Evolutionary conservation across 805 yeast species (phyloP), one percentile per base, ranked within the genome.

Genomic region (Cyberlindnera xishuangbannaensis): DNA sequence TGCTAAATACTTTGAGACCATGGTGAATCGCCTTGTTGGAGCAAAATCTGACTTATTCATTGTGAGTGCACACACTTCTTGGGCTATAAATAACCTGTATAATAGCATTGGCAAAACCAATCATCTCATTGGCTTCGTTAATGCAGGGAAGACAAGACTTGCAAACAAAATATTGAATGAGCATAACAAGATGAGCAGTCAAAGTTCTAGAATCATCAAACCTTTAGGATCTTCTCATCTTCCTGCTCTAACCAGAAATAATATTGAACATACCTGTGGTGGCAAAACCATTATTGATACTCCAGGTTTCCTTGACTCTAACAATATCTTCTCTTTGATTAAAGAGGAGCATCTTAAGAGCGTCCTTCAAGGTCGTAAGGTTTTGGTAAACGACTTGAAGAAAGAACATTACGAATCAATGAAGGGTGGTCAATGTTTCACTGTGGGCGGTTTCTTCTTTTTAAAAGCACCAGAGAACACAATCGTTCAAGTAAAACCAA

Each of bases 241-340:
- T 28, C 95, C 95, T 0, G 86, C 86, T 18, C 73, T 78, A 52
- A 86, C 95, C 0, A 66, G 84, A 47, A 67, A 63, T 4, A 47
- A 66, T 11, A 66, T 72, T 35, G 59, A 56, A 5, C 72, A 57
- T 42, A 47, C 55, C 7, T 53, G 70, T 18, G 44, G 70, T 13
- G 45, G 40, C 14, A 57, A 53, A 11, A 53, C 58, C 18, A 26
- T 43, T 1, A 41, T 51, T 41, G 71, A 66, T 45, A 45, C 64
- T 6, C 71, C 71, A 5, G 71, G 71, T 3, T 64, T 58, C 22
- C 26, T 48, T 5, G 43, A 50, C 17, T 48, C 44, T 15, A 25
- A 37, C 8, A 43, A 48, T 19, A 37, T 60, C 6, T 62, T 55
- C 37, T 32, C 42, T 7, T 40, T 57, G 12, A 44, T 64, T 6